Percentiles rank a stretch among this genome's conserved stretches.
Conservation (phyloP, 345 rosid genomes). For the Lepidium aucheri region DNA sequence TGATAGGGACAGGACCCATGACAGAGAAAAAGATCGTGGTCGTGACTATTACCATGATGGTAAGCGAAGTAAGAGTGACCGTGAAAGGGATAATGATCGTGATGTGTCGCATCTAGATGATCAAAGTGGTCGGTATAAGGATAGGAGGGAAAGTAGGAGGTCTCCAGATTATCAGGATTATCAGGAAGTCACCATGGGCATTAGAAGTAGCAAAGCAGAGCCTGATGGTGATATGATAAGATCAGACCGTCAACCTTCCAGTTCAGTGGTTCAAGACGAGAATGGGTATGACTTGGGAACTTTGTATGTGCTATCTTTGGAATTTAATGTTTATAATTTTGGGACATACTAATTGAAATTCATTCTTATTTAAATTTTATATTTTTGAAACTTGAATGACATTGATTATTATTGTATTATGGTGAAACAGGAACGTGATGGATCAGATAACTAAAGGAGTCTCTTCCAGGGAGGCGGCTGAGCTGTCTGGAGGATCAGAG, state of each 20-base stretch:
- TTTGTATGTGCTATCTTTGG: background rate
- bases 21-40: slow-evolving; percentile 35
- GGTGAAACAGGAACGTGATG: slow-evolving; percentile 36
- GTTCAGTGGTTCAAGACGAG: slow-evolving; percentile 58
- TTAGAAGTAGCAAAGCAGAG: slow-evolving; percentile 47
- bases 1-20: slow-evolving; percentile 32
- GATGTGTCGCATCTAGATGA: slow-evolving; percentile 46
- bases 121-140: slow-evolving; percentile 45
- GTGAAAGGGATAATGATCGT: slow-evolving; percentile 35
- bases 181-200: slow-evolving; percentile 34
- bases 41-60: slow-evolving; percentile 36
- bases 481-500: slow-evolving; percentile 50
- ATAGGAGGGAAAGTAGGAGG: slow-evolving; percentile 54
- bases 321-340: background rate
- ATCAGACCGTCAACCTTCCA: slow-evolving; percentile 54
- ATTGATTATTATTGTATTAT: slow-evolving; percentile 13
- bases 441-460: slow-evolving; percentile 52
- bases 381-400: background rate
- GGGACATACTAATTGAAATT: no score
- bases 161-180: slow-evolving; percentile 68
- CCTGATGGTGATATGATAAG: slow-evolving; percentile 60
- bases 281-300: slow-evolving; percentile 41
- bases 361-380: background rate
- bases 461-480: slow-evolving; percentile 46
- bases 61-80: slow-evolving; percentile 29